These are phyloP conservation scores for Sanchytrium tribonematis DNA, from an alignment of 371 early-diverging fungal species.

Conservation along the genomic window DNA sequence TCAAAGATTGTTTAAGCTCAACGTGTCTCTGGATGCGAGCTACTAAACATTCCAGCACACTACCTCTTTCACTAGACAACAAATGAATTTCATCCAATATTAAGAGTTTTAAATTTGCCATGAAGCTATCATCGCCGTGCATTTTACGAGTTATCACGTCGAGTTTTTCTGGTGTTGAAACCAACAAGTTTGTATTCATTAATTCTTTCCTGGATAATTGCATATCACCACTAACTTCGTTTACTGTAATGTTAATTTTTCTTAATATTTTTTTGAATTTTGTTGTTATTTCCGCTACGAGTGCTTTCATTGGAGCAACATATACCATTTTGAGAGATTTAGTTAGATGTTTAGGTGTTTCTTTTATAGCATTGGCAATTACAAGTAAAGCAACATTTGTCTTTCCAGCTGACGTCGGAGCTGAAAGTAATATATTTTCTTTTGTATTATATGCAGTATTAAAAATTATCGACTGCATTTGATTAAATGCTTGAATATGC, in stretches of 20 bases:
- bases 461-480: constrained; percentile 14
- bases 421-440: constrained; percentile 14
- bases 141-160: constrained; percentile 15
- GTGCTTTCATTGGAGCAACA: constrained; percentile 20
- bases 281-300: constrained; percentile 15
- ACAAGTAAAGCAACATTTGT: constrained; percentile 12
- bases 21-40: constrained; percentile 10
- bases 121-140: constrained; percentile 5
- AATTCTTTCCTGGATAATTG: constrained; percentile 9
- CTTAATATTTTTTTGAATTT: constrained; percentile 11
- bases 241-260: constrained; percentile 5
- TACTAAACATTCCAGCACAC: constrained; percentile 15
- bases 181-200: constrained; percentile 9
- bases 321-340: constrained; percentile 11
- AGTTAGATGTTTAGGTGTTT: constrained; percentile 1
- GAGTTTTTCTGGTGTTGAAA: constrained; percentile 22
- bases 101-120: constrained; percentile 8
- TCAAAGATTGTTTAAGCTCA: constrained; percentile 7
- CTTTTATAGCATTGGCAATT: background rate
- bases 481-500: constrained; percentile 10
- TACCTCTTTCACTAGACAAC: constrained; percentile 14
- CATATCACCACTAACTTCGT: constrained; percentile 19
- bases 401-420: constrained; percentile 21
- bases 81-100: constrained; percentile 22
- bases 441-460: constrained; percentile 10